Conservation (phyloP, 2,329 filamentous ascomycete species). For the Aspergillus sclerotialis region DNA sequence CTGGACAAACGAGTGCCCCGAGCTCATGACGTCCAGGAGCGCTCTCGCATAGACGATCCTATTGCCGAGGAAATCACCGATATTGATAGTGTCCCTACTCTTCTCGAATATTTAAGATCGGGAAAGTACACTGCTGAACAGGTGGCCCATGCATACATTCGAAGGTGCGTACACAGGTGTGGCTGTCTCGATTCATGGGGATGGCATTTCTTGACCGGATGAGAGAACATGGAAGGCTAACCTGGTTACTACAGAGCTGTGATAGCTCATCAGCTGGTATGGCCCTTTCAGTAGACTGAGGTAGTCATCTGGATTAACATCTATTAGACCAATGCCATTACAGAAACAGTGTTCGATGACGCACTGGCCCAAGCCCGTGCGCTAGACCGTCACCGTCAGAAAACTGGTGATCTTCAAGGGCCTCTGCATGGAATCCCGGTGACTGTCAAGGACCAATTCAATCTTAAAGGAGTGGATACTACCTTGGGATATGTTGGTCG, state of each 20-base stretch:
- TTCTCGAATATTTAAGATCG: slow-evolving; percentile 14
- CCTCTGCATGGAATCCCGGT: slow-evolving; percentile 50
- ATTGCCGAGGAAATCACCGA: slow-evolving; percentile 23
- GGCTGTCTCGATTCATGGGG: no score
- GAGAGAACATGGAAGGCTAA: no score
- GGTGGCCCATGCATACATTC: slow-evolving; percentile 24
- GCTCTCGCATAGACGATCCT: slow-evolving; percentile 17
- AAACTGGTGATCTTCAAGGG: slow-evolving; percentile 38
- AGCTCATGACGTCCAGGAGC: slow-evolving; percentile 15
- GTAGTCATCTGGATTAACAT: background rate
- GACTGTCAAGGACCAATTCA: slow-evolving; percentile 56
- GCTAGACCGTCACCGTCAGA: slow-evolving; percentile 20
- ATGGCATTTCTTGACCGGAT: no score
- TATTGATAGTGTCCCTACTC: slow-evolving; percentile 17
- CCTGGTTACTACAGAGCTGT: slow-evolving; percentile 13
- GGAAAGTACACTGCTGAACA: slow-evolving; percentile 22
- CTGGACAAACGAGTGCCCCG: slow-evolving; percentile 16
- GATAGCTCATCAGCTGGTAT: slow-evolving; percentile 23
- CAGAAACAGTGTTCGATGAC: slow-evolving; percentile 29
- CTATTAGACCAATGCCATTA: slow-evolving; percentile 30
- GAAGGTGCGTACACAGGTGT: slow-evolving; percentile 17
- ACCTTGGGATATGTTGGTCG: slow-evolving; percentile 53
- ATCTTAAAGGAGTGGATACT: slow-evolving; percentile 51
- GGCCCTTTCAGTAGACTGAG: background rate
- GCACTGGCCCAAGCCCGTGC: slow-evolving; percentile 24